Conservation (phyloP, 768 basidiomycete species). For the Tylopilus sp. region DNA sequence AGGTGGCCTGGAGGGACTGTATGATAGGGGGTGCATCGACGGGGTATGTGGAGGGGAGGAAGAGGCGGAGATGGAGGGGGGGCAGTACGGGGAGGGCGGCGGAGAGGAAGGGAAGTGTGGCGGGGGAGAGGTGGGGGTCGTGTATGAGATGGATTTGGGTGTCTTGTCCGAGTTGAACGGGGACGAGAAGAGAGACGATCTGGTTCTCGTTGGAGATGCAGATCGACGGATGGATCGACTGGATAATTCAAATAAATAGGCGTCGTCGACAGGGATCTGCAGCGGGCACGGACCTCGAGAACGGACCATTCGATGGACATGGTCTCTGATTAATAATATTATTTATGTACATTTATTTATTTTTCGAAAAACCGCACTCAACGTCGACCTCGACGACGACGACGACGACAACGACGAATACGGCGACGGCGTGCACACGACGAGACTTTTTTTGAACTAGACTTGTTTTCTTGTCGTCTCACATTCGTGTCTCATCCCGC, state of each 20-base stretch:
- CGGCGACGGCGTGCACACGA: slow-evolving; percentile 4
- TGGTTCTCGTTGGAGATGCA: slow-evolving; percentile 45
- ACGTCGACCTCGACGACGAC: slow-evolving; percentile 10
- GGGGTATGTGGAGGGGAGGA: slow-evolving; percentile 56
- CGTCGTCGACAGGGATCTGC: slow-evolving; percentile 5
- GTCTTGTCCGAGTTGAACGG: slow-evolving; percentile 53
- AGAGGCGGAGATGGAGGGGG: slow-evolving; percentile 55
- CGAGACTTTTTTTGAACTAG: slow-evolving; percentile 14
- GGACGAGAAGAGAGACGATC: slow-evolving; percentile 45
- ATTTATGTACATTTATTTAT: neutral
- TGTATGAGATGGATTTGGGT: slow-evolving; percentile 37
- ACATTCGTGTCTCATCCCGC: slow-evolving; percentile 1
- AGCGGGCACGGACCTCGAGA: slow-evolving; percentile 22
- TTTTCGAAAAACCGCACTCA: slow-evolving; percentile 15
- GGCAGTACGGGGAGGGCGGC: slow-evolving; percentile 53
- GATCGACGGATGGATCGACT: slow-evolving; percentile 78
- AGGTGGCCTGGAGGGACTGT: slow-evolving; percentile 49
- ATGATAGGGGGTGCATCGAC: slow-evolving; percentile 49
- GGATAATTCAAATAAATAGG: neutral
- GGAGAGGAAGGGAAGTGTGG: neutral
- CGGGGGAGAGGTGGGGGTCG: slow-evolving; percentile 6
- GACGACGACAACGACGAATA: slow-evolving; percentile 3
- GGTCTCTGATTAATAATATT: slow-evolving; percentile 4
- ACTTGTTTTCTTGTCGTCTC: no score
- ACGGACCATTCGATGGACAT: slow-evolving; percentile 20